phyloP scores from a whole-genome alignment of 148 eudicot species.

The Chenopodium quinoa region DNA sequence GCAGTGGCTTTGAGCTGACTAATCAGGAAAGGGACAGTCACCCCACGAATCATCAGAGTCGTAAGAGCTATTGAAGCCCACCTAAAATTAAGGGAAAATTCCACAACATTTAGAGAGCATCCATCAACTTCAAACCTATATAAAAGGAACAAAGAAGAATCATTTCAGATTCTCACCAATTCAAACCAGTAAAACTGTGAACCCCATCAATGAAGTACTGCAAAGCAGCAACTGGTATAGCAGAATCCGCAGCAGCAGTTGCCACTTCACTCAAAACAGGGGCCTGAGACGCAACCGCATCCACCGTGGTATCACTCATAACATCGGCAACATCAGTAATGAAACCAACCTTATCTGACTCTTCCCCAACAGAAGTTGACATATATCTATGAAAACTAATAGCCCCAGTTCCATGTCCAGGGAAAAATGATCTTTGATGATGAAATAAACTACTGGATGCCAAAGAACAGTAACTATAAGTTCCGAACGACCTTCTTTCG shows the following conservation, averaged over 20 bases:
- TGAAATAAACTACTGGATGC: slow-evolving; percentile 25
- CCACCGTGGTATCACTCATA: slow-evolving; percentile 42
- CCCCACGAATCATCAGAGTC: slow-evolving; percentile 70
- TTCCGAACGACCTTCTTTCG: slow-evolving; percentile 43
- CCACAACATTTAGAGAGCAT: background rate
- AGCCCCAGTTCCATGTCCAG: slow-evolving; percentile 25
- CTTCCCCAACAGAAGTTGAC: slow-evolving; percentile 53
- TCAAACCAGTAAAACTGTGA: slow-evolving; percentile 59
- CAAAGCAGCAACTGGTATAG: slow-evolving; percentile 67
- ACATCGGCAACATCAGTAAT: slow-evolving; percentile 52
- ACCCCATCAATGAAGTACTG: slow-evolving; percentile 73
- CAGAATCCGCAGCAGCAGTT: slow-evolving; percentile 85
- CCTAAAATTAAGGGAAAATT: slow-evolving; percentile 38
- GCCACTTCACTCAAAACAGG: slow-evolving; percentile 74
- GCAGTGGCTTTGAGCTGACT: slow-evolving; percentile 78
- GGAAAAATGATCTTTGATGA: slow-evolving; percentile 22
- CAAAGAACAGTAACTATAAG: slow-evolving; percentile 17
- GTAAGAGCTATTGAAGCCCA: slow-evolving; percentile 78
- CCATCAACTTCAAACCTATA: slow-evolving; percentile 10
- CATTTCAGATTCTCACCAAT: slow-evolving; percentile 43
- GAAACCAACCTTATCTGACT: slow-evolving; percentile 37
- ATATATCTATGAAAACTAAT: slow-evolving; percentile 37
- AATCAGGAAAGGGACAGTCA: slow-evolving; percentile 64
- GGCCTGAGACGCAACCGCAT: slow-evolving; percentile 43
- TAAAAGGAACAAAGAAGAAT: slow-evolving; percentile 3